Conservation (phyloP, 495 filamentous ascomycete genomes). For the Penicillium goetzii region DNA sequence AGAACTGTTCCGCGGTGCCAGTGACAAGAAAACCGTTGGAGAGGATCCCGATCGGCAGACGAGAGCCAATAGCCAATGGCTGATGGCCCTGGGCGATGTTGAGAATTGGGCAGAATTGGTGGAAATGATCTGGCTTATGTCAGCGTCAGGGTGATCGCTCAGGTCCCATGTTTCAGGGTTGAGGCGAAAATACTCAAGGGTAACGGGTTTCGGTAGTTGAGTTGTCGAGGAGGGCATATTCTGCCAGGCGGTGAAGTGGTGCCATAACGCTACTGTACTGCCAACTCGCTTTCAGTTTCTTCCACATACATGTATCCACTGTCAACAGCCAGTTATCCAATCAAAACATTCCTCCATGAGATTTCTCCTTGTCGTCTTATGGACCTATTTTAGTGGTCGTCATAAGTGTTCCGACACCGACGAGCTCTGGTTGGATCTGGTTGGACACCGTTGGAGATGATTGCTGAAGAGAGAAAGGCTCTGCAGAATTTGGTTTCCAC, state of each 20-base stretch:
- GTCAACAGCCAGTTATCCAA: too few species aligned
- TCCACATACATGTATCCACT: too few species aligned
- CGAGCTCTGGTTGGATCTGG: neutral
- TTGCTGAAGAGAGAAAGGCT: neutral
- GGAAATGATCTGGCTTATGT: slow-evolving; percentile 12
- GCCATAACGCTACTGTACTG: too few species aligned
- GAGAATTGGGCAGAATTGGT: too few species aligned
- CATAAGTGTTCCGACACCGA: too few species aligned
- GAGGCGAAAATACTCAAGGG: neutral
- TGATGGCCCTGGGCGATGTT: too few species aligned
- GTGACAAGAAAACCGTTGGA: slow-evolving; percentile 24
- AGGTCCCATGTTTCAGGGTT: slow-evolving; percentile 2
- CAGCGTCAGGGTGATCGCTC: slow-evolving; percentile 3
- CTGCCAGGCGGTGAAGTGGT: too few species aligned
- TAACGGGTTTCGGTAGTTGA: slow-evolving; percentile 2
- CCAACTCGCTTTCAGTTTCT: too few species aligned
- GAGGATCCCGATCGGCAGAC: slow-evolving; percentile 19
- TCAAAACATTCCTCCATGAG: too few species aligned
- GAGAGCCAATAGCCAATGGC: neutral
- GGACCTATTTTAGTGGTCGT: too few species aligned
- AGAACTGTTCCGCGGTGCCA: neutral
- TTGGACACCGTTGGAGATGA: neutral
- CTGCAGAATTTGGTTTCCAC: slow-evolving; percentile 3
- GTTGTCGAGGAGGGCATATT: too few species aligned
- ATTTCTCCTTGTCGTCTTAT: too few species aligned